Evolutionary conservation across 768 basidiomycete genomes (phyloP).

Genomic region (Suillus lakei): DNA sequence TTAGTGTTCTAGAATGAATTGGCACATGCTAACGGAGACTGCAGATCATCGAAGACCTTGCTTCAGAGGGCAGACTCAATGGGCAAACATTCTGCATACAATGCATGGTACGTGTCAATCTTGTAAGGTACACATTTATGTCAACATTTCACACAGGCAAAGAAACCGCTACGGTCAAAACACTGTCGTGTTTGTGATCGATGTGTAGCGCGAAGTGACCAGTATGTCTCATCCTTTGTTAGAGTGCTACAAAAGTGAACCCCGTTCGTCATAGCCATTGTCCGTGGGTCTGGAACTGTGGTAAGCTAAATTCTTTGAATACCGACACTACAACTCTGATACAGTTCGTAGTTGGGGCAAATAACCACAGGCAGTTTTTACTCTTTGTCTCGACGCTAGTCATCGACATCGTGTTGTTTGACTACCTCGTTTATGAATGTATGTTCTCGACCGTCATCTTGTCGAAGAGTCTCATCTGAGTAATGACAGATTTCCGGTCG

Average conservation of each 20-base stretch:
- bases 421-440: constrained; percentile 87
- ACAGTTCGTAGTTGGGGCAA: constrained; percentile 69
- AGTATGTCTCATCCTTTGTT: constrained; percentile 57
- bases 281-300: constrained; percentile 99
- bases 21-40: neutral
- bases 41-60: constrained; percentile 89
- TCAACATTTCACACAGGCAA: constrained; percentile 51
- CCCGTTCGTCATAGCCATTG: constrained; percentile 70
- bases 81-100: constrained; percentile 96
- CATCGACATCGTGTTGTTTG: constrained; percentile 77
- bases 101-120: constrained; percentile 72
- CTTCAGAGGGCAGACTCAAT: constrained; percentile 86
- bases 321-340: neutral
- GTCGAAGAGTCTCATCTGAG: neutral
- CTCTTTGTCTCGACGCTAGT: constrained; percentile 91
- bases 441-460: constrained; percentile 36
- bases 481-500: constrained; percentile 57
- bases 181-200: constrained; percentile 93
- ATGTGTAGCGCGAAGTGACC: constrained; percentile 90
- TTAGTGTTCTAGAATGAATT: neutral
- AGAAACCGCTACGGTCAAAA: constrained; percentile 91
- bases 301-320: constrained; percentile 46
- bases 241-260: constrained; percentile 8
- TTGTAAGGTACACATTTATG: neutral
- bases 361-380: constrained; percentile 96